Base-by-base conservation (phyloP, 805 yeast genomes). In the Yamadazyma kitorensis region DNA sequence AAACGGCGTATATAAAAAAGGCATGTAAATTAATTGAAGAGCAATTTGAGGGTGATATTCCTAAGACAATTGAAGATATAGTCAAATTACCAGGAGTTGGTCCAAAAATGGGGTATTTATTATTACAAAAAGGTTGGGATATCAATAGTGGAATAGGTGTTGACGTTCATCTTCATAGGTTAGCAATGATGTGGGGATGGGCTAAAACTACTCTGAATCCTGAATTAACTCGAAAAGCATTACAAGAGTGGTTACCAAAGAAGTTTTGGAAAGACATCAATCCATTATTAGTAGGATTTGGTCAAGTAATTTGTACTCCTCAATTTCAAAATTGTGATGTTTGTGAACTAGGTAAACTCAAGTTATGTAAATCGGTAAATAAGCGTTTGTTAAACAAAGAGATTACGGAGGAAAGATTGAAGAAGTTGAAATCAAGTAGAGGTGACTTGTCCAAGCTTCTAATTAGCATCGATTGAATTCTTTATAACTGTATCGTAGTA, bases 251-350 rank as follows among this genome's bases (percentile, higher is more conserved):
- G 93, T 59, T 89, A 8, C 89, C 94, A 0, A 57, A 52, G 29
- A 77, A 77, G 21, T 68, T 76, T 29, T 89, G 98, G 98, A 65
- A 70, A 8, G 95, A 86, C 37, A 78, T 91, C 25, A 89, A 89
- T 54, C 95, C 95, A 1, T 56, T 83, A 7, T 57, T 91, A 5
- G 98, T 89, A 6, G 97, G 98, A 4, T 89, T 88, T 65, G 98
- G 98, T 9, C 98, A 89, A 55, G 80, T 82, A 0, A 72, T 89
- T 3, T 89, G 97, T 53, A 72, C 78, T 7, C 84, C 95, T 0
- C 69, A 81, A 35, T 79, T 80, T 4, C 59, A 69, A 30, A 69
- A 82, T 41, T 87, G 96, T 57, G 89, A 82, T 49, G 44, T 81
- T 5, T 87, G 96, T 47, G 50, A 73, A 3, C 58, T 81, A 48